Conservation (phyloP, 1,139 yeast species). For the Geotrichum phurueaensis region DNA sequence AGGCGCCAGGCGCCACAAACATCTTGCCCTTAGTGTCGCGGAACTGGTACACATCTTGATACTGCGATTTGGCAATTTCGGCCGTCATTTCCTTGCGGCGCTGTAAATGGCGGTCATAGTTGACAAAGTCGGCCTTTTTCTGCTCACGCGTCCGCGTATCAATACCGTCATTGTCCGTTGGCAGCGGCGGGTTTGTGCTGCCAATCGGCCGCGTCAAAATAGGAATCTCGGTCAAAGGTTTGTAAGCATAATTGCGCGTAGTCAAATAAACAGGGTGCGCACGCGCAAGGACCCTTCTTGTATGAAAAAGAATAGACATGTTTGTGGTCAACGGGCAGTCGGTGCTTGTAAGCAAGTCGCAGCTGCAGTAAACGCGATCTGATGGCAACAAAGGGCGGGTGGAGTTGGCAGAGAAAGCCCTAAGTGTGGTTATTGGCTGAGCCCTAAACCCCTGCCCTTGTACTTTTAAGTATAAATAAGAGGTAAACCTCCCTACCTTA, state of each 20-base stretch:
- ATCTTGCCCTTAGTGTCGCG: conserved; percentile 78
- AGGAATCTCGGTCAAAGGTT: conserved; percentile 28
- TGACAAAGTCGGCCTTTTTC: conserved; percentile 42
- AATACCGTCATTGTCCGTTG: conserved; percentile 34
- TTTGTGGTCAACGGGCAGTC: background rate
- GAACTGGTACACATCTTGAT: conserved; percentile 75
- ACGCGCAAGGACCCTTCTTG: background rate
- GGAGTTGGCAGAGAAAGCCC: background rate
- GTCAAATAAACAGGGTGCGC: background rate
- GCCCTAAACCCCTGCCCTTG: conserved; percentile 15
- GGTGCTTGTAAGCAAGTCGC: background rate
- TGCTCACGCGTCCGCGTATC: conserved; percentile 37
- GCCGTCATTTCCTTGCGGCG: conserved; percentile 32
- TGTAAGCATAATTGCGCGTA: conserved; percentile 12
- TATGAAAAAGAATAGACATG: background rate
- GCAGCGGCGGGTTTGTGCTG: conserved; percentile 36
- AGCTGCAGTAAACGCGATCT: background rate
- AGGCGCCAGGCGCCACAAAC: conserved; percentile 72
- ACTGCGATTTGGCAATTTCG: conserved; percentile 84
- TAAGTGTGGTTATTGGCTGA: background rate
- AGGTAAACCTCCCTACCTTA: conserved; percentile 2
- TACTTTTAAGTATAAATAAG: conserved; percentile 1
- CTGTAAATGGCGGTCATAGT: conserved; percentile 39
- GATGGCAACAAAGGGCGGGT: background rate
- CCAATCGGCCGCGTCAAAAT: conserved; percentile 46